phyloP scores from a whole-genome alignment of 371 early-diverging fungal genomes.

The Mucor indicus region DNA sequence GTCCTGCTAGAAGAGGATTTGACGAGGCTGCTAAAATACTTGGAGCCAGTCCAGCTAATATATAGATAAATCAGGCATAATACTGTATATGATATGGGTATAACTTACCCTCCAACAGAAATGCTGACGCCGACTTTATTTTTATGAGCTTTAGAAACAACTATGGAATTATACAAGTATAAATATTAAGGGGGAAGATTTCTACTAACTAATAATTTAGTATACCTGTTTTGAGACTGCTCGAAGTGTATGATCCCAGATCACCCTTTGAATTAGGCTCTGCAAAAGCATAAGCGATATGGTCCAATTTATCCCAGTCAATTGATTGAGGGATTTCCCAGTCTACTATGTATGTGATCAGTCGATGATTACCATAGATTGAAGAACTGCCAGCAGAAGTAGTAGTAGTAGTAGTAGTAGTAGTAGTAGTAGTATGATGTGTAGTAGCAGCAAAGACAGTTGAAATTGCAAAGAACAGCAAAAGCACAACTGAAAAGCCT shows the following conservation, averaged over 20 bases:
- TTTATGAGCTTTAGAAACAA: constrained; percentile 36
- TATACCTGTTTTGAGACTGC: constrained; percentile 3
- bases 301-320: constrained; percentile 36
- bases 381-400: neutral
- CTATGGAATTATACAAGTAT: constrained; percentile 3
- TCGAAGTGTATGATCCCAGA: constrained; percentile 16
- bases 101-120: constrained; percentile 39
- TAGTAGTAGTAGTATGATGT: too few relatives aligned
- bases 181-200: neutral
- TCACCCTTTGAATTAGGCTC: constrained; percentile 24
- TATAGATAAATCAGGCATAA: neutral
- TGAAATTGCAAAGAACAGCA: too few relatives aligned
- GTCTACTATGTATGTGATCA: constrained; percentile 37
- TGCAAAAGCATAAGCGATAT: constrained; percentile 36
- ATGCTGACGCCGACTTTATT: constrained; percentile 34
- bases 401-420: too few relatives aligned
- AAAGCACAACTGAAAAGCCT: too few relatives aligned
- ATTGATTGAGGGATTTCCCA: constrained; percentile 37
- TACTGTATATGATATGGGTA: neutral
- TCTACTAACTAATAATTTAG: neutral
- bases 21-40: constrained; percentile 32
- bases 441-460: too few relatives aligned
- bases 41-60: constrained; percentile 42
- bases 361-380: constrained; percentile 5
- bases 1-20: constrained; percentile 6